Conservation (phyloP, 805 yeast genomes). For the Metschnikowia lunata region DNA sequence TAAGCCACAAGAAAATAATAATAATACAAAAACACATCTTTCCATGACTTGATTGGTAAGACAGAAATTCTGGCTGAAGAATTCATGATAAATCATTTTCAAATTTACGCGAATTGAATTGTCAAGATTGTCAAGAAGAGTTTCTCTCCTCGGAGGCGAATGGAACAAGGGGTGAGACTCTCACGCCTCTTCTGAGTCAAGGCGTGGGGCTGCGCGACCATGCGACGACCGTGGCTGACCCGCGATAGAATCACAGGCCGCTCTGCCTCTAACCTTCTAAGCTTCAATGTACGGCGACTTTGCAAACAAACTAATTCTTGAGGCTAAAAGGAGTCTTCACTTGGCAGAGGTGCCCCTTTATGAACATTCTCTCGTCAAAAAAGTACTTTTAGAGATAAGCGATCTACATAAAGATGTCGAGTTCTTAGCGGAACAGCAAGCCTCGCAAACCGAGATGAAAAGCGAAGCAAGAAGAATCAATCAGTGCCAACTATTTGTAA, state of each 20-base stretch:
- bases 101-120: background rate
- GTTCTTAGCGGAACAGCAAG: slow-evolving; percentile 34
- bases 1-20: too few species aligned
- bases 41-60: too few species aligned
- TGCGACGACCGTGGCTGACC: background rate
- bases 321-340: slow-evolving; percentile 73
- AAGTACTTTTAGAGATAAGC: slow-evolving; percentile 64
- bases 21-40: too few species aligned
- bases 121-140: background rate
- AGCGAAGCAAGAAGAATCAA: slow-evolving; percentile 43
- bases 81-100: background rate
- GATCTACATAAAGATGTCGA: slow-evolving; percentile 59
- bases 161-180: background rate
- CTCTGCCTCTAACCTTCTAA: background rate
- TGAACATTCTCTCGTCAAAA: slow-evolving; percentile 66
- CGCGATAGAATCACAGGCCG: background rate
- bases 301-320: slow-evolving; percentile 77
- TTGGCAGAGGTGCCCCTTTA: slow-evolving; percentile 65
- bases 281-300: slow-evolving; percentile 78
- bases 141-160: background rate
- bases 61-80: too few species aligned
- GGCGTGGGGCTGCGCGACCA: too few species aligned
- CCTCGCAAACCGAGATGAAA: slow-evolving; percentile 19
- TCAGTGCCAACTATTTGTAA: slow-evolving; percentile 63
- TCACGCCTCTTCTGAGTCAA: background rate